A percentile compares a stretch with the other conserved stretches of the same genome.
Conservation (phyloP, 345 rosid species). For the Citrus mangshanensis region DNA sequence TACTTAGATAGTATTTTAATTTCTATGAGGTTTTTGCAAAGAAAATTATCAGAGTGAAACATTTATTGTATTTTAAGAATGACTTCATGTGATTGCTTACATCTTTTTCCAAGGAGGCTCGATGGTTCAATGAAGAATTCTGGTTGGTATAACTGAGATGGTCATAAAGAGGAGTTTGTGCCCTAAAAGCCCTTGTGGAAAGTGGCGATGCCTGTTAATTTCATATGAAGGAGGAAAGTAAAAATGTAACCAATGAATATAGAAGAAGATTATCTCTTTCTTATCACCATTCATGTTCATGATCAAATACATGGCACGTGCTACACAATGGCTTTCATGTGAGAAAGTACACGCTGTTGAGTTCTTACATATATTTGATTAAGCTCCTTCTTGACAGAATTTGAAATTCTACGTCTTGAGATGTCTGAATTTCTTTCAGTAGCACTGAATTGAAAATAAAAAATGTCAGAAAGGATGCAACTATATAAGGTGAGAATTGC, state of each 20-base stretch:
- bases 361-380: constrained; percentile 47
- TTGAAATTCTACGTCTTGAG: constrained; percentile 31
- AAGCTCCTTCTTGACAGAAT: constrained; percentile 27
- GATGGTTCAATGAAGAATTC: constrained; percentile 38
- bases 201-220: constrained; percentile 44
- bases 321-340: neutral
- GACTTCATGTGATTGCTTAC: constrained; percentile 35
- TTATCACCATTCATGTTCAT: neutral
- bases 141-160: constrained; percentile 21
- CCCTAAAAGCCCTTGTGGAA: constrained; percentile 30
- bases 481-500: neutral
- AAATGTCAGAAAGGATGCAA: constrained; percentile 6
- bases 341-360: neutral
- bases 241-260: neutral
- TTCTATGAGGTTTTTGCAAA: neutral
- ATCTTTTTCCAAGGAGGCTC: constrained; percentile 77
- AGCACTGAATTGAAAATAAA: constrained; percentile 47
- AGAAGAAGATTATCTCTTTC: neutral
- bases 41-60: neutral
- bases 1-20: neutral
- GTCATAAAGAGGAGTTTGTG: constrained; percentile 44
- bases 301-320: neutral
- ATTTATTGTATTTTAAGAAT: constrained; percentile 2
- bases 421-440: constrained; percentile 48
- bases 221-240: neutral